phyloP scores from a whole-genome alignment of 768 basidiomycete species.

The Nevesoporus exiguus region DNA sequence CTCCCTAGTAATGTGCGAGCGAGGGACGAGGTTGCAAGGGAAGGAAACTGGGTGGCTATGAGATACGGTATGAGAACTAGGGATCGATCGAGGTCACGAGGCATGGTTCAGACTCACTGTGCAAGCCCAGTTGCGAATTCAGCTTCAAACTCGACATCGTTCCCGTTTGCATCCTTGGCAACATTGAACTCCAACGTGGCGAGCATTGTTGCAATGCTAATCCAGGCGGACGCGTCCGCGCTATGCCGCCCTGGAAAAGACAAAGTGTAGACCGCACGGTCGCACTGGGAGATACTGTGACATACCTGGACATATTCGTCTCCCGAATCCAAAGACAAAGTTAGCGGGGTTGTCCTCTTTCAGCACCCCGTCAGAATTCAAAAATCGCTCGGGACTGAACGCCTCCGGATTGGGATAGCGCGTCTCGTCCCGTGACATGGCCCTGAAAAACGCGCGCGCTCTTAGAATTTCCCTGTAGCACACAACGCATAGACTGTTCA shows the following conservation, averaged over 20 bases:
- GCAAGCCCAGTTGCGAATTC: not conserved
- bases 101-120: not conserved
- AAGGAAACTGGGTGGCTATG: not conserved
- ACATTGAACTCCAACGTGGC: not conserved
- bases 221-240: not conserved
- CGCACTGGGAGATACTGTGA: no score
- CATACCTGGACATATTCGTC: not conserved
- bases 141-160: constrained; percentile 2
- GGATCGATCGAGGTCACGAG: no score
- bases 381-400: not conserved
- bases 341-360: not conserved
- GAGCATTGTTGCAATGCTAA: not conserved
- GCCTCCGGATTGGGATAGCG: not conserved
- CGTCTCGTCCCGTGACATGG: not conserved
- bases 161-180: not conserved
- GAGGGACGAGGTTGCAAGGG: not conserved
- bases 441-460: not conserved
- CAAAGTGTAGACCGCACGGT: not conserved
- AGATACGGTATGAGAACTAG: no score
- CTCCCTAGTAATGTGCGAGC: not conserved
- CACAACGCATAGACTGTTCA: not conserved
- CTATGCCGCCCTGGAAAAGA: not conserved
- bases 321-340: not conserved
- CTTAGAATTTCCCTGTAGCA: not conserved
- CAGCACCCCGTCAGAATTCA: not conserved